phyloP scores from a whole-genome alignment of 139 green algal species.

The Chlorella sp. region DNA sequence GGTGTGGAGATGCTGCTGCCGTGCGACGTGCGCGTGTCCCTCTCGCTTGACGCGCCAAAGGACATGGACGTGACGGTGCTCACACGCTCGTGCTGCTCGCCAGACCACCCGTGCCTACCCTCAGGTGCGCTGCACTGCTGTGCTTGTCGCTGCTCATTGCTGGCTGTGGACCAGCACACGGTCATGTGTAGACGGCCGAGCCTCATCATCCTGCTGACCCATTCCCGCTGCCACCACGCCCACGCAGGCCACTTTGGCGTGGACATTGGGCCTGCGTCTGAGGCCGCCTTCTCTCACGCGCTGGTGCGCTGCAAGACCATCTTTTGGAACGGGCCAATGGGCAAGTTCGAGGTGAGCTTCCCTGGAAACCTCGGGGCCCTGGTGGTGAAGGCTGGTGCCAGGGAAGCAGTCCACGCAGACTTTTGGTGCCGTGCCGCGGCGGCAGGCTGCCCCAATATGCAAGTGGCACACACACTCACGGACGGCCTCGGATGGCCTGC shows the following conservation, averaged over 20 bases:
- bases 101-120: not conserved
- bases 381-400: not conserved
- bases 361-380: not conserved
- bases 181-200: too few species aligned
- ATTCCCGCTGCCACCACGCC: too few species aligned
- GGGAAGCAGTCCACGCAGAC: too few species aligned
- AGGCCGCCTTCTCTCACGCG: conserved; percentile 11
- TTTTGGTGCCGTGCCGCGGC: too few species aligned
- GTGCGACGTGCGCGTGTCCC: conserved; percentile 32
- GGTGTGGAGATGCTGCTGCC: conserved; percentile 45
- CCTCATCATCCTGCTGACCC: too few species aligned
- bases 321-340: conserved; percentile 60
- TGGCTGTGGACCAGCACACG: too few species aligned
- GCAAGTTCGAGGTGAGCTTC: conserved; percentile 19
- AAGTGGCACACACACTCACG: too few species aligned
- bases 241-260: conserved; percentile 20
- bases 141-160: not conserved
- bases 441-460: too few species aligned
- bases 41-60: conserved; percentile 18
- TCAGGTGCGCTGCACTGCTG: not conserved
- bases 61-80: conserved; percentile 21
- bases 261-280: conserved; percentile 40
- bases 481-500: too few species aligned
- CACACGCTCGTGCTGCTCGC: conserved; percentile 34
- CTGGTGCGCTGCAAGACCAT: conserved; percentile 36